Percentiles rank a stretch among this genome's conserved stretches.
phyloP scores from a whole-genome alignment of 495 filamentous ascomycete genomes.

The Trichoderma virens region DNA sequence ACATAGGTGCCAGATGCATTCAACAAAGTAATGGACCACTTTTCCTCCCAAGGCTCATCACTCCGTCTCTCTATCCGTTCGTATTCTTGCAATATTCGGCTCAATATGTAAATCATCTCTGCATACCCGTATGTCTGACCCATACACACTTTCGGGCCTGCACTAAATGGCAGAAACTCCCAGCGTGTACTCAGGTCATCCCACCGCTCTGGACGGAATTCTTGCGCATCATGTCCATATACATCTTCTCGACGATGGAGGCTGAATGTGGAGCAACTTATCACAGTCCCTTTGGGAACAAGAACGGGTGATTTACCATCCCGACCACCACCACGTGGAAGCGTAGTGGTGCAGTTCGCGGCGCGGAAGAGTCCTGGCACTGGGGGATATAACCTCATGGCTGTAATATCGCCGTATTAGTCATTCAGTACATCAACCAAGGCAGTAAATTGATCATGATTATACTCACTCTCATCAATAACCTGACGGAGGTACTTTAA shows the following conservation, averaged over 20 bases:
- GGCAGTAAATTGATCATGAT: no score
- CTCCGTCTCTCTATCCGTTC: no score
- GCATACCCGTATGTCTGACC: constrained; percentile 26
- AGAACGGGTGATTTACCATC: constrained; percentile 41
- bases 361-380: constrained; percentile 48
- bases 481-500: constrained; percentile 43
- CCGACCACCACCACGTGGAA: constrained; percentile 43
- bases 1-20: no score
- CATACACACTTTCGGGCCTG: constrained; percentile 53
- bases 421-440: constrained; percentile 1
- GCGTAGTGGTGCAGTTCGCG: constrained; percentile 39
- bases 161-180: constrained; percentile 58
- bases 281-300: constrained; percentile 35
- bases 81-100: no score
- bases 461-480: constrained; percentile 36
- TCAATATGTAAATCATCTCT: no score
- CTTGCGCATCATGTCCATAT: constrained; percentile 38
- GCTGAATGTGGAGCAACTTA: constrained; percentile 38
- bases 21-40: no score
- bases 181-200: constrained; percentile 26
- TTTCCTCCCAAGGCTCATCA: no score
- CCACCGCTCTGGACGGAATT: constrained; percentile 44
- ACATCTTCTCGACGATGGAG: constrained; percentile 35
- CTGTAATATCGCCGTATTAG: no score
- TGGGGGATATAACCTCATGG: constrained; percentile 50